A percentile compares a stretch with the other conserved stretches of the same genome.
phyloP scores from a whole-genome alignment of 352 stramenopile species.

The Phytophthora palmivora region DNA sequence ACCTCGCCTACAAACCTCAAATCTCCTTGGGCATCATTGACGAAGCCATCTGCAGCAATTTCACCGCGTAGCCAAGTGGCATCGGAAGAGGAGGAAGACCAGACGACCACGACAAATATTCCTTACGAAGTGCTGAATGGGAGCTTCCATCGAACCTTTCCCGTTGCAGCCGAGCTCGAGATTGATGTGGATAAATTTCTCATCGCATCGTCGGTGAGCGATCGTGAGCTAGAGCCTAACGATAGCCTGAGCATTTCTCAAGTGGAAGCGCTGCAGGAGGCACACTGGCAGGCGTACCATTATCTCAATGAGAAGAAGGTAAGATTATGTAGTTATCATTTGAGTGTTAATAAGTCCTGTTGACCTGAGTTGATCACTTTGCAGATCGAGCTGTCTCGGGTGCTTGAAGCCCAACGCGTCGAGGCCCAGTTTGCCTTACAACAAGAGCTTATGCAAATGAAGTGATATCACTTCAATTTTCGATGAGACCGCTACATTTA shows the following conservation, averaged over 20 bases:
- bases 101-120: conserved; percentile 12
- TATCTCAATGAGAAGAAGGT: conserved; percentile 88
- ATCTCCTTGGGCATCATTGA: conserved; percentile 6
- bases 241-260: conserved; percentile 83
- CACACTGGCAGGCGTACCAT: conserved; percentile 84
- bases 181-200: conserved; percentile 81
- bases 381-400: conserved; percentile 77
- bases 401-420: conserved; percentile 77
- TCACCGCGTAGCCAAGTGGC: conserved; percentile 26
- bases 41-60: too few species aligned
- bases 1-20: not conserved
- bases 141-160: conserved; percentile 71
- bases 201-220: conserved; percentile 60
- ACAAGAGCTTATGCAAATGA: conserved; percentile 66
- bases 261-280: conserved; percentile 81
- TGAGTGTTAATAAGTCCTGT: not conserved
- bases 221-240: conserved; percentile 51
- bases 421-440: conserved; percentile 74
- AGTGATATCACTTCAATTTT: conserved; percentile 22
- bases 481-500: conserved; percentile 20
- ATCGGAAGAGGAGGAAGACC: conserved; percentile 26
- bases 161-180: conserved; percentile 76
- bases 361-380: conserved; percentile 6
- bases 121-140: conserved; percentile 62
- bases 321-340: conserved; percentile 4